A percentile compares a stretch with the other conserved stretches of the same genome.
phyloP scores from a whole-genome alignment of 225 moss, liverwort and hornwort species.

The Takakia lepidozioides region DNA sequence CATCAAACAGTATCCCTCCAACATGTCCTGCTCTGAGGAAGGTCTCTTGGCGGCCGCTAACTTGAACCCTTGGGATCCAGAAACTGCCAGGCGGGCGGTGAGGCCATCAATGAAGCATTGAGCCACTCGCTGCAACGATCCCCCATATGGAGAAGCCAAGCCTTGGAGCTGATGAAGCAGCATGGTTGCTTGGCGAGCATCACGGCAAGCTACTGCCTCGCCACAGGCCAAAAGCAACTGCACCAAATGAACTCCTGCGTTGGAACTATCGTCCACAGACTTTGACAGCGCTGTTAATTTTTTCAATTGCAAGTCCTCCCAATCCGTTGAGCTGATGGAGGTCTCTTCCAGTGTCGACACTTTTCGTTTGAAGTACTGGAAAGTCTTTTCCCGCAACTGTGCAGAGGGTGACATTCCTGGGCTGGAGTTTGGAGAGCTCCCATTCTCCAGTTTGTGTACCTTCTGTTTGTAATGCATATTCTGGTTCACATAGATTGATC shows the following conservation, averaged over 20 bases:
- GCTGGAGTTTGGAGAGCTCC: too few relatives aligned
- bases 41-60: not conserved
- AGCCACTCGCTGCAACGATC: slow-evolving; percentile 23
- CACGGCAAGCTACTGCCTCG: slow-evolving; percentile 27
- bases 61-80: slow-evolving; percentile 15
- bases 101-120: slow-evolving; percentile 26
- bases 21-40: slow-evolving; percentile 12
- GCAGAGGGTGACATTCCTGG: too few relatives aligned
- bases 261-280: too few relatives aligned
- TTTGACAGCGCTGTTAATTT: too few relatives aligned
- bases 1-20: slow-evolving; percentile 14
- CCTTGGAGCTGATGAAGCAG: slow-evolving; percentile 22
- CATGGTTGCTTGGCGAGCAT: slow-evolving; percentile 16
- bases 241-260: slow-evolving; percentile 18
- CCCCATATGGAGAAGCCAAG: slow-evolving; percentile 17
- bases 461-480: too few relatives aligned
- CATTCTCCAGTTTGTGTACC: too few relatives aligned
- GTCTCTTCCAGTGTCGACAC: too few relatives aligned
- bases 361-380: too few relatives aligned
- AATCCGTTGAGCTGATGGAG: too few relatives aligned
- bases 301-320: too few relatives aligned
- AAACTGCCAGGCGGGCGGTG: slow-evolving; percentile 12
- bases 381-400: too few relatives aligned
- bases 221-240: slow-evolving; percentile 29
- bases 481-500: too few relatives aligned